These are phyloP conservation scores for Fusarium subglutinans DNA, from an alignment of 2,329 filamentous ascomycete genomes.

Conservation along the genomic window DNA sequence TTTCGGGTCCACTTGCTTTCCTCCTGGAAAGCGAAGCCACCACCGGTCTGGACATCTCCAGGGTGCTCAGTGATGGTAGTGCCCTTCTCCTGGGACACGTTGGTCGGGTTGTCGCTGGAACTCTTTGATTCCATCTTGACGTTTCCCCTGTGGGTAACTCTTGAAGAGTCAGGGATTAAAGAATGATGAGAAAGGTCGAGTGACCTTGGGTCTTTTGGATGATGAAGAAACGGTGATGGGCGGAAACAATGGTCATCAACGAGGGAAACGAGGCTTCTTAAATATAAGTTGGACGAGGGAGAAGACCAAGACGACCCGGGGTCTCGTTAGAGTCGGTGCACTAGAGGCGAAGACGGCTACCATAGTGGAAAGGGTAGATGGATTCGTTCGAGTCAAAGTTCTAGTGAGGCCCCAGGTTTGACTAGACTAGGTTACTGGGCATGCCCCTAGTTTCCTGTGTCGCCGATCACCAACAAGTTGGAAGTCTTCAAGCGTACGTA, in stretches of 20 bases:
- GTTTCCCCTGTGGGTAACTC: conserved; percentile 5
- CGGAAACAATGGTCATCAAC: background rate
- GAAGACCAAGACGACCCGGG: conserved; percentile 9
- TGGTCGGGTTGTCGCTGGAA: conserved; percentile 33
- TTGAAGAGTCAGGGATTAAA: conserved; percentile 8
- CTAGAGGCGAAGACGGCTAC: background rate
- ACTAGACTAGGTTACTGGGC: background rate
- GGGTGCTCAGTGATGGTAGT: conserved; percentile 28
- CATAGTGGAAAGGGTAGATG: conserved; percentile 10
- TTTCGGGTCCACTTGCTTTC: conserved; percentile 39
- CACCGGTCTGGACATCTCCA: conserved; percentile 22
- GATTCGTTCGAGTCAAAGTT: conserved; percentile 5
- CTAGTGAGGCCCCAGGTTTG: conserved; percentile 6
- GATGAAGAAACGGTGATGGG: conserved; percentile 20
- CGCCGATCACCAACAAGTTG: conserved; percentile 27
- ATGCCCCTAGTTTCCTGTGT: conserved; percentile 14
- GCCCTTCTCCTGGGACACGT: conserved; percentile 37
- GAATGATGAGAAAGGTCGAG: conserved; percentile 26
- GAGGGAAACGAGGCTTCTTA: conserved; percentile 32
- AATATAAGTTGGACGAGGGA: conserved; percentile 13
- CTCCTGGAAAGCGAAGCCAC: conserved; percentile 34
- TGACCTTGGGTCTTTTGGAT: conserved; percentile 21
- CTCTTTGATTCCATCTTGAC: conserved; percentile 36
- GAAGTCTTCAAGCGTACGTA: background rate
- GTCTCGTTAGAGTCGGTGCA: background rate